Evolutionary conservation across 179 eudicot genomes (phyloP).

Genomic region (Patellifolia procumbens): DNA sequence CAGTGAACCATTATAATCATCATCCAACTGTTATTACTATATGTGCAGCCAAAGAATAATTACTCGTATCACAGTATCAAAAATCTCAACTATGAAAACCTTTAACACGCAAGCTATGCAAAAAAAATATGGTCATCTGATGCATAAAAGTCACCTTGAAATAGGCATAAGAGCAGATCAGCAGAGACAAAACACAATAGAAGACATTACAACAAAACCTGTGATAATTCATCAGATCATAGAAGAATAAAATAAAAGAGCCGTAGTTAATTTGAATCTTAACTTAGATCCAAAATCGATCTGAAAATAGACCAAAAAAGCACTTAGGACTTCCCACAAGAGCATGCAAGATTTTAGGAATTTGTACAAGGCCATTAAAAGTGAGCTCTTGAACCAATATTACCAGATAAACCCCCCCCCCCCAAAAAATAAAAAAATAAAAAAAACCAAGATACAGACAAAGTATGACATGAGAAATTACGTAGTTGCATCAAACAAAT

Average conservation of each 20-base stretch:
- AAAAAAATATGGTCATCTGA: background rate
- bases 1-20: background rate
- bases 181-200: background rate
- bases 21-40: background rate
- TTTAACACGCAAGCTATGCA: background rate
- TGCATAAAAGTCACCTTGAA: background rate
- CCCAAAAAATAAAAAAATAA: background rate
- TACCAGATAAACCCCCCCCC: background rate
- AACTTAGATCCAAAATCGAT: background rate
- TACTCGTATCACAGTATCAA: background rate
- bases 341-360: background rate
- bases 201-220: background rate
- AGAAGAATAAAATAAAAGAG: background rate
- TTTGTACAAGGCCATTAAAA: background rate
- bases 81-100: background rate
- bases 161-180: background rate
- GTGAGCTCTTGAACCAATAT: background rate
- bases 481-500: background rate
- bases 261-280: background rate
- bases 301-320: background rate
- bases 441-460: too few species aligned
- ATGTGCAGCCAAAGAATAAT: conserved; percentile 1
- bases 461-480: background rate
- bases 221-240: background rate
- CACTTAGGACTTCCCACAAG: background rate